phyloP scores from a whole-genome alignment of 2,329 filamentous ascomycete genomes.

The Aphanoascus verrucosus region DNA sequence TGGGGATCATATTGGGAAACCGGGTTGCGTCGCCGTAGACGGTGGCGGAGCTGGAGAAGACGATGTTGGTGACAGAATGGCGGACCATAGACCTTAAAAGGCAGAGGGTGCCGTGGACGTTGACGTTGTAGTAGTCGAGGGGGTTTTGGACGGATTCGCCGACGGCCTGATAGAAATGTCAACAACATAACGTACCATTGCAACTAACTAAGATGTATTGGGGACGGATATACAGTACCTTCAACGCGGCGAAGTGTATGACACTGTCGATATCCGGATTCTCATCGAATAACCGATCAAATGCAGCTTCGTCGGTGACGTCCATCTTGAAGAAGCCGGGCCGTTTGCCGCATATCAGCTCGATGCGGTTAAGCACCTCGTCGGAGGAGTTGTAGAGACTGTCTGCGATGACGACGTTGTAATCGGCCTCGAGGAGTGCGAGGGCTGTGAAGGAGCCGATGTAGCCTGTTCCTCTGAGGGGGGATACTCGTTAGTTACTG shows the following conservation, averaged over 20 bases:
- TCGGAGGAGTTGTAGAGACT: conserved; percentile 94
- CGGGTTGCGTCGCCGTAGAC: conserved; percentile 97
- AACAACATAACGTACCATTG: background rate
- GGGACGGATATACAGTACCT: conserved; percentile 47
- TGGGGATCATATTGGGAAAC: conserved; percentile 96
- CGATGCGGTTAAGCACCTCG: conserved; percentile 87
- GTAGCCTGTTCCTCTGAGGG: conserved; percentile 81
- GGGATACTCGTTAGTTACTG: conserved; percentile 5
- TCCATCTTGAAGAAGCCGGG: conserved; percentile 78
- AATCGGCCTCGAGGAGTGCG: conserved; percentile 81
- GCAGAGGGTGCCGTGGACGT: conserved; percentile 82
- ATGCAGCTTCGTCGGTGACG: conserved; percentile 69
- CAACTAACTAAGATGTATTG: background rate
- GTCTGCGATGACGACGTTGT: conserved; percentile 94
- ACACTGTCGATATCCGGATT: conserved; percentile 94
- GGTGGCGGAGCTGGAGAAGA: conserved; percentile 96
- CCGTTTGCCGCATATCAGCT: conserved; percentile 81
- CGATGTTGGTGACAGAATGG: conserved; percentile 89
- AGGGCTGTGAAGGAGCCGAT: conserved; percentile 96
- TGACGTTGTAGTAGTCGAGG: conserved; percentile 95
- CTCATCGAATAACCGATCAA: conserved; percentile 78
- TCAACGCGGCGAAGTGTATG: conserved; percentile 96
- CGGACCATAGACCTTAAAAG: conserved; percentile 78
- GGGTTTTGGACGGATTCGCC: conserved; percentile 90
- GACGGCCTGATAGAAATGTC: conserved; percentile 55